These are phyloP conservation scores for Magnolia changhungtana DNA, from an alignment of 164 flowering plant genomes.

Conservation along the genomic window DNA sequence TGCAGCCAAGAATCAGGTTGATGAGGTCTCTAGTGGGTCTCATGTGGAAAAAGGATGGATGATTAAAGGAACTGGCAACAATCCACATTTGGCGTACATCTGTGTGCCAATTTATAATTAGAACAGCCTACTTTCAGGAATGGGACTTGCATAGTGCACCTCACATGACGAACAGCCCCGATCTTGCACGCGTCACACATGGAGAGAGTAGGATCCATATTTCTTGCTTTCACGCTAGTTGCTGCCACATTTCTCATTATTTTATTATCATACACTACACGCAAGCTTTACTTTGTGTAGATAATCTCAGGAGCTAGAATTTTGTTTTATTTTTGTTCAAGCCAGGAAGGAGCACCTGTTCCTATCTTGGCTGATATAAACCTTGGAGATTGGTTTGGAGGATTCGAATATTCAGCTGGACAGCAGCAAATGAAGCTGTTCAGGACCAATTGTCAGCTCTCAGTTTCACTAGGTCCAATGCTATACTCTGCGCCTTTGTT, in stretches of 20 bases:
- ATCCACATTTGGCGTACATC: neutral
- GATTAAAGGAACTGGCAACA: neutral
- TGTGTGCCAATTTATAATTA: neutral
- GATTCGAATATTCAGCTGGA: conserved; percentile 76
- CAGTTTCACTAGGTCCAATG: conserved; percentile 77
- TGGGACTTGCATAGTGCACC: neutral
- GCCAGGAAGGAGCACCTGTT: conserved; percentile 57
- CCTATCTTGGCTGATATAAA: conserved; percentile 66
- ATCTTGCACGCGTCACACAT: neutral
- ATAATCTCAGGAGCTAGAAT: conserved; percentile 23
- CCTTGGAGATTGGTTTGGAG: conserved; percentile 82
- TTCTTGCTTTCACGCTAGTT: neutral
- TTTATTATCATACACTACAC: neutral
- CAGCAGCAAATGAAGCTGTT: conserved; percentile 96
- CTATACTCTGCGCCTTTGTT: neutral
- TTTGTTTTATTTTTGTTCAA: conserved; percentile 23
- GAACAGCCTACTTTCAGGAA: neutral
- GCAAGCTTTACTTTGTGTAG: conserved; percentile 15
- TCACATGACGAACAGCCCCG: neutral
- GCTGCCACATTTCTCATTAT: neutral
- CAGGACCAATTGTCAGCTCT: conserved; percentile 81
- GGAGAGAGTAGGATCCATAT: neutral
- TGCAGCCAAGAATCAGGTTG: neutral
- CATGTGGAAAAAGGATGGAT: neutral
- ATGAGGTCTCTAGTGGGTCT: neutral